Conservation (phyloP, 2,329 filamentous ascomycete genomes). For the Epichloe sibirici region DNA sequence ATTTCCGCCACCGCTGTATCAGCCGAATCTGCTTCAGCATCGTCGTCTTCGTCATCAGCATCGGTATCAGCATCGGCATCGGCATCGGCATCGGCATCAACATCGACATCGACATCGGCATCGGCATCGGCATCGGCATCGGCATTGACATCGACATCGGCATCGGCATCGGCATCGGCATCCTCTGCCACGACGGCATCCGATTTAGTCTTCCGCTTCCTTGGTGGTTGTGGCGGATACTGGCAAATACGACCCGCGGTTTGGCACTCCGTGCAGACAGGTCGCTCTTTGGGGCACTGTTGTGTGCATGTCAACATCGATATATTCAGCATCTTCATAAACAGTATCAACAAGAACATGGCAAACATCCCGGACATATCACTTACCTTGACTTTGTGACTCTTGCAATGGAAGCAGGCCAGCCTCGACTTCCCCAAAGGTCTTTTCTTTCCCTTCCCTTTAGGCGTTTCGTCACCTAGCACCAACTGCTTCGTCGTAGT, state of each 20-base stretch:
- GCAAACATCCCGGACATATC: too few species aligned
- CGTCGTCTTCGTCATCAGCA: slow-evolving; percentile 8
- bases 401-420: slow-evolving; percentile 24
- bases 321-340: background rate
- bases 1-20: slow-evolving; percentile 2
- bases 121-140: slow-evolving; percentile 9
- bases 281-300: slow-evolving; percentile 29
- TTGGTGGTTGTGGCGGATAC: slow-evolving; percentile 24
- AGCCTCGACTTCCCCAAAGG: slow-evolving; percentile 18
- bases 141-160: slow-evolving; percentile 6
- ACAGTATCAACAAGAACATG: background rate
- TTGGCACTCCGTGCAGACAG: slow-evolving; percentile 27
- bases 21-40: slow-evolving; percentile 9
- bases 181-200: slow-evolving; percentile 7
- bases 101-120: slow-evolving; percentile 5
- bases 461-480: slow-evolving; percentile 8
- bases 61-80: background rate
- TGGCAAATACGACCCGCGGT: slow-evolving; percentile 21
- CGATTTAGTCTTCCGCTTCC: slow-evolving; percentile 13
- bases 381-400: slow-evolving; percentile 26
- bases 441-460: slow-evolving; percentile 11
- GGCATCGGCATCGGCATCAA: slow-evolving; percentile 6
- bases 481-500: slow-evolving; percentile 21
- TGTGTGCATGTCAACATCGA: slow-evolving; percentile 9
- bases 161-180: slow-evolving; percentile 5